Conservation (phyloP, 1,139 yeast species). For the Candida sp. region DNA sequence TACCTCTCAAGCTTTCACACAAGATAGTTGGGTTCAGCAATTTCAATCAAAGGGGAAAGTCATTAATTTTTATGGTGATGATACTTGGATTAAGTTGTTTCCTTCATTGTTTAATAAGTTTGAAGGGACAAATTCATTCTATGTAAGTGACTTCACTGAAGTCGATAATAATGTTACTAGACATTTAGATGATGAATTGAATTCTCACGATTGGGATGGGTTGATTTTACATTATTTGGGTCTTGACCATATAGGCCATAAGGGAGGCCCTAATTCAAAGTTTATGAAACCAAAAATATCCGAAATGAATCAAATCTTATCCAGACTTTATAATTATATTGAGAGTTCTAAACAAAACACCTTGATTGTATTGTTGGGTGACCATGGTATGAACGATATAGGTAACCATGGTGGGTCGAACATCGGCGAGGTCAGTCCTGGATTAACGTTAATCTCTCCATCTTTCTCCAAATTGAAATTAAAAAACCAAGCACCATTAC, state of each 20-base stretch:
- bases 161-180: slow-evolving; percentile 94
- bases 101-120: slow-evolving; percentile 58
- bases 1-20: slow-evolving; percentile 69
- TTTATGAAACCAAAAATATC: slow-evolving; percentile 78
- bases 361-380: slow-evolving; percentile 79
- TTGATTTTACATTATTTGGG: slow-evolving; percentile 89
- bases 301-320: slow-evolving; percentile 78
- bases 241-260: slow-evolving; percentile 95
- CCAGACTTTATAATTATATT: slow-evolving; percentile 47
- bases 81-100: slow-evolving; percentile 92
- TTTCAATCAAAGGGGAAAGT: slow-evolving; percentile 39
- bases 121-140: slow-evolving; percentile 94
- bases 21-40: slow-evolving; percentile 88
- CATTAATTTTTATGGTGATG: slow-evolving; percentile 92
- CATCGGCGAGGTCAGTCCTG: slow-evolving; percentile 87
- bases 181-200: slow-evolving; percentile 62
- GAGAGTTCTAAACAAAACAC: slow-evolving; percentile 41
- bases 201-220: slow-evolving; percentile 65
- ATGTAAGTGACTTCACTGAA: slow-evolving; percentile 90
- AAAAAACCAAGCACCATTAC: slow-evolving; percentile 33
- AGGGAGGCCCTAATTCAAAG: slow-evolving; percentile 82
- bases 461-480: slow-evolving; percentile 35
- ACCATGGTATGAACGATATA: slow-evolving; percentile 91
- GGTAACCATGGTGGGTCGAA: slow-evolving; percentile 99
- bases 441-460: slow-evolving; percentile 64